These are phyloP conservation scores for cucumber (Cucumis sativus) DNA, from an alignment of 306 rosid species.

Conservation along the genomic window Cucumber_9930_V3 NC_026657.2:1011501-1012000, in stretches of 20 bases:
- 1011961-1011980: neutral
- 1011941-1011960: neutral
- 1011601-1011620: neutral
- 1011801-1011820: conserved; percentile 60
- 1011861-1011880: neutral
- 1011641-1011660: neutral
- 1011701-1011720: conserved; percentile 82
- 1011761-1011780: conserved; percentile 74
- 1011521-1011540: conserved; percentile 90
- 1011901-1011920: neutral
- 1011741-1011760: conserved; percentile 64
- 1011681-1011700: conserved; percentile 91
- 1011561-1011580: conserved; percentile 96
- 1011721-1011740: conserved; percentile 81
- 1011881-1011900: neutral
- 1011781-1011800: conserved; percentile 77
- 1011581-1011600: conserved; percentile 83
- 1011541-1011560: conserved; percentile 93
- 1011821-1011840: neutral
- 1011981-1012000: neutral
- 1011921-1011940: too few species aligned
- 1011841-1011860: neutral
- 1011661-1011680: neutral
- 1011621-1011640: neutral
- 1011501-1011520: conserved; percentile 59